Base-by-base conservation (phyloP, 768 basidiomycete species). In the Collybia sp. region DNA sequence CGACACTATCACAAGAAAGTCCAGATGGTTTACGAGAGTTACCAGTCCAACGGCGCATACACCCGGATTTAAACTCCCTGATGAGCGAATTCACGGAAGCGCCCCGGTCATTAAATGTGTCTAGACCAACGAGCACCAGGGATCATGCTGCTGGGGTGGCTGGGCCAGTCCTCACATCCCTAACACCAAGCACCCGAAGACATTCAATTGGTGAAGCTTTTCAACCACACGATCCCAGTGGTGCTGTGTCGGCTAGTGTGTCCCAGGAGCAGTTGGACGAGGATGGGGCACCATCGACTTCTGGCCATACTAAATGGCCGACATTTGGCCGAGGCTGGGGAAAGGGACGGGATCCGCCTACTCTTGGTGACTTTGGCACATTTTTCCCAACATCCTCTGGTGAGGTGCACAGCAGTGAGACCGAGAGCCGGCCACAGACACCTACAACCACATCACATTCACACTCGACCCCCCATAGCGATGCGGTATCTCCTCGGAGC, bases 31-130 rank as follows among this genome's bases (percentile, higher is more conserved):
- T 25, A 25, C 25, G 25, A 25, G 25, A 25, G 25, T 8, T n/a
- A n/a, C 50, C 42, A 20, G 41, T 62, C 11, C 54, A 60, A 30
- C 62, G 58, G 20, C 69, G 61, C 53, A 72, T 73, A 34, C 71
- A 70, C 41, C 65, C 69, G 42, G 57, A 73, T 46, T 55, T 70
- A 19, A 59, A 66, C 47, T 59, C 61, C 30, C 53, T 67, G 17
- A 48, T 60, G 33, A 55, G 62, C n/a, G 54, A 61, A 30, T 34
- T 43, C 1, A 41, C 41, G 32, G 44, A 52, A n/a, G 30, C 53
- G 19, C 37, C 35, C 31, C 46, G 25, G 25, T 25, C 25, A 4
- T 25, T 25, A 25, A 25, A 25, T 25, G 25, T 25, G 25, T 8
- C 25, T 25, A 25, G 25, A 8, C 4, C 8, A 8, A 25, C 25